Base-by-base conservation (phyloP, 2,329 filamentous ascomycete genomes). In the Meredithiella fracta region DNA sequence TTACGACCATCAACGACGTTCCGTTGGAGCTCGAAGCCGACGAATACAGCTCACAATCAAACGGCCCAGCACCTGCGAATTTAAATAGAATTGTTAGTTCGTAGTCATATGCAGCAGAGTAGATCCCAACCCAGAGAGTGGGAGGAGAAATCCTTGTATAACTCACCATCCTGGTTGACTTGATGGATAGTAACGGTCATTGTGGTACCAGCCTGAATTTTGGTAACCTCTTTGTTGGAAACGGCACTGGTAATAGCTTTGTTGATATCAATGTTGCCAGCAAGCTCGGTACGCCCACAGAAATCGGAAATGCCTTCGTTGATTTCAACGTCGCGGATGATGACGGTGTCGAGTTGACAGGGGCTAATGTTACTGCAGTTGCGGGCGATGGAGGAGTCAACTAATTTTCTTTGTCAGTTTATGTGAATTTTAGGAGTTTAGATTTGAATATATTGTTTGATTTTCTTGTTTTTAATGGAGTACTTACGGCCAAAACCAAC, bases 311-410 rank as follows among this genome's bases (percentile, higher is more conserved):
- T 65, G 61, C 77, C 76, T 53, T 69, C 66, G 8, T 61, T 59
- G 61, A 78, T 73, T 68, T 79, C 72, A 15, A 72, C 73, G 55
- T 80, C 76, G 53, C 73, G 72, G 66, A 84, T 83, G 63, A 82
- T 74, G 55, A 79, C 82, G 6, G 78, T 72, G 58, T 84, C 80
- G 60, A 79, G 76, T 63, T 83, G 79, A 70, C 81, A 83, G n/a
- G 80, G 80, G 64, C 73, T 78, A 68, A 82, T 79, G 56, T 70
- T 69, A 15, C 77, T 81, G 65, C 80, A 81, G 65, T 82, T 80
- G 60, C 80, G 74, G 25, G 80, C 77, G 61, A 80, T 72, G 58
- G 66, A 67, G 40, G 72, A 66, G 62, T 77, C 72, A 58, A 82
- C 73, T 74, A 17, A 17, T 26, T 6, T 59, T 22, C 59, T 3